These are phyloP conservation scores for Amanita exitialis DNA, from an alignment of 768 basidiomycete species.

Conservation along the genomic window DNA sequence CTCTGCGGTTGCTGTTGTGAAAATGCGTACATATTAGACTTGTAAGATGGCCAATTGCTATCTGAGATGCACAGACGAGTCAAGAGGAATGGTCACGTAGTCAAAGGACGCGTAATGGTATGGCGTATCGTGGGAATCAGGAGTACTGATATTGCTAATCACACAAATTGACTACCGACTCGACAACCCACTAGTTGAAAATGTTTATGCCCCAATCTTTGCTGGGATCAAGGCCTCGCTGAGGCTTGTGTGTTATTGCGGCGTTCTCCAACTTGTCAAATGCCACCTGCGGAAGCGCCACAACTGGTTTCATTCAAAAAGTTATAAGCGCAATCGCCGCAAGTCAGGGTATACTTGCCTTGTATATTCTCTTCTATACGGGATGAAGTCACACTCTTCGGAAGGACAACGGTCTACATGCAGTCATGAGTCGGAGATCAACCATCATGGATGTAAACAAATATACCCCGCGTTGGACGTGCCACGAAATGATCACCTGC, in stretches of 20 bases:
- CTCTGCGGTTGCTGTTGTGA: conserved; percentile 33
- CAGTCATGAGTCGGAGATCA: background rate
- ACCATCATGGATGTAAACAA: background rate
- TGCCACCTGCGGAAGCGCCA: conserved; percentile 25
- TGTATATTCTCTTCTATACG: conserved; percentile 63
- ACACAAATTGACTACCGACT: no score
- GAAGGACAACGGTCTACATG: conserved; percentile 54
- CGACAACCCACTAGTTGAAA: conserved; percentile 31
- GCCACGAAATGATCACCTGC: conserved; percentile 69
- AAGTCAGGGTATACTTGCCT: conserved; percentile 22
- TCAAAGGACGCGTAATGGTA: conserved; percentile 33
- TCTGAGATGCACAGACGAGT: conserved; percentile 9
- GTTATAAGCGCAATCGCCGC: conserved; percentile 16
- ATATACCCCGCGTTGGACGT: conserved; percentile 64
- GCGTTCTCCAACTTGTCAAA: conserved; percentile 40
- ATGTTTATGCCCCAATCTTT: conserved; percentile 57
- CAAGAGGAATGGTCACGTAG: conserved; percentile 15
- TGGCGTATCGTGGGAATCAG: conserved; percentile 33
- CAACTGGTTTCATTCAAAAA: conserved; percentile 19
- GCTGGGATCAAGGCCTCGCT: conserved; percentile 50
- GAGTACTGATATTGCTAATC: no score
- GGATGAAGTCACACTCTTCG: conserved; percentile 66
- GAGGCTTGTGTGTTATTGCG: conserved; percentile 42
- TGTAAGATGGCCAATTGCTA: conserved; percentile 12
- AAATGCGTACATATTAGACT: conserved; percentile 29